phyloP scores from a whole-genome alignment of 2,329 filamentous ascomycete genomes.

The Arthrobotrys sphaeroides region DNA sequence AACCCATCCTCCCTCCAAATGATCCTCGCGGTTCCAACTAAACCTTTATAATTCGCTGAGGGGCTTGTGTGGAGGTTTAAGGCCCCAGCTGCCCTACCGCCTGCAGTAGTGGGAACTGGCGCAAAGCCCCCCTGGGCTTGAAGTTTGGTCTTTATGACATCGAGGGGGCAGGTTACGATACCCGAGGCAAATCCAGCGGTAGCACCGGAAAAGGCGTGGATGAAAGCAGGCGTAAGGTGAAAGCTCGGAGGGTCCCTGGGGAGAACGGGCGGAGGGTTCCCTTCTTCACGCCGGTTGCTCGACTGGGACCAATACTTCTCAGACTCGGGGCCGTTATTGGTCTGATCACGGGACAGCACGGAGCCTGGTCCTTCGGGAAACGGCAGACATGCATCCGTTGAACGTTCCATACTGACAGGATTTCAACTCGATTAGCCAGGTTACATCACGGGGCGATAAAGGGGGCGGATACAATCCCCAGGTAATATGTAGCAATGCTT shows the following conservation, averaged over 20 bases:
- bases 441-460: neutral
- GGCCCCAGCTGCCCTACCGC: slow-evolving; percentile 54
- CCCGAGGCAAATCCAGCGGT: slow-evolving; percentile 91
- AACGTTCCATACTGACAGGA: slow-evolving; percentile 35
- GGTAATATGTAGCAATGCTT: neutral
- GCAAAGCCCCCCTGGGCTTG: slow-evolving; percentile 90
- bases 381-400: slow-evolving; percentile 19
- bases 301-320: slow-evolving; percentile 40
- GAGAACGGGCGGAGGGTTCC: slow-evolving; percentile 16
- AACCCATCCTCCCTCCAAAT: slow-evolving; percentile 91
- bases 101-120: slow-evolving; percentile 12
- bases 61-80: slow-evolving; percentile 59
- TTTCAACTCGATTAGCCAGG: neutral
- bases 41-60: slow-evolving; percentile 77
- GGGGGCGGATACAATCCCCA: neutral
- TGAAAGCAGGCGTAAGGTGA: slow-evolving; percentile 67
- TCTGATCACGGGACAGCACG: slow-evolving; percentile 4
- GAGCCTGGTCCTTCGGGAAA: slow-evolving; percentile 13
- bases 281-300: neutral
- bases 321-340: slow-evolving; percentile 5
- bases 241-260: slow-evolving; percentile 20
- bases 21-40: slow-evolving; percentile 82
- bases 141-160: slow-evolving; percentile 98
- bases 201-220: slow-evolving; percentile 88
- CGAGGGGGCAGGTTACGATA: slow-evolving; percentile 92